A percentile compares a stretch with the other conserved stretches of the same genome.
Conservation (phyloP, 345 rosid genomes). For the Eucalyptus virginea region DNA sequence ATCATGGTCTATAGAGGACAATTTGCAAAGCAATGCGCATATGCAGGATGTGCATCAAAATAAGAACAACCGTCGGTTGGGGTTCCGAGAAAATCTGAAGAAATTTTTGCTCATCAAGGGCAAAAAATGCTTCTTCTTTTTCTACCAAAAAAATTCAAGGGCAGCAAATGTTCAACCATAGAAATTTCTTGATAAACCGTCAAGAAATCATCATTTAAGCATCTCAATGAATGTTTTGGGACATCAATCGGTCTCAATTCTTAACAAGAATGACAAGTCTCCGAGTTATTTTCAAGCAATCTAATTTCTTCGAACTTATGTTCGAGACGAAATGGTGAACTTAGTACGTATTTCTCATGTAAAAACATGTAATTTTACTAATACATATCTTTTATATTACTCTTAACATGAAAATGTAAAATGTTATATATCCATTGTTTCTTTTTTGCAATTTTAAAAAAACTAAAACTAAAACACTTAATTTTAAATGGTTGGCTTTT, state of each 20-base stretch:
- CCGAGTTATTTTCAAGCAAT: background rate
- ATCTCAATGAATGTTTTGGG: background rate
- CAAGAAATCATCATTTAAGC: background rate
- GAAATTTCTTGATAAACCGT: background rate
- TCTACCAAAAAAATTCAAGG: no score
- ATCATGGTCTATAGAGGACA: background rate
- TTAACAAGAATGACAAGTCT: background rate
- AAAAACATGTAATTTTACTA: background rate
- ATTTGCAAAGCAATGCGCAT: background rate
- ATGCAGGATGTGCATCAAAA: background rate
- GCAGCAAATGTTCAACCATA: background rate
- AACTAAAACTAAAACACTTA: no score
- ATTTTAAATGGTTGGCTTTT: no score
- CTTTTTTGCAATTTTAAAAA: no score
- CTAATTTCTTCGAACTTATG: background rate
- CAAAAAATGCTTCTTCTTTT: background rate
- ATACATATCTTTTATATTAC: no score
- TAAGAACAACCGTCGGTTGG: background rate
- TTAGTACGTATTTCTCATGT: background rate
- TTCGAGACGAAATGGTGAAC: fast-evolving
- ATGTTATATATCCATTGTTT: no score
- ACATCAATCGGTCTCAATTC: background rate
- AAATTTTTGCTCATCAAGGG: background rate
- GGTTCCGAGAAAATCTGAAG: background rate
- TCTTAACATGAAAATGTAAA: no score